phyloP scores from a whole-genome alignment of 441 rosid genomes.

The Populus hybrid region DNA sequence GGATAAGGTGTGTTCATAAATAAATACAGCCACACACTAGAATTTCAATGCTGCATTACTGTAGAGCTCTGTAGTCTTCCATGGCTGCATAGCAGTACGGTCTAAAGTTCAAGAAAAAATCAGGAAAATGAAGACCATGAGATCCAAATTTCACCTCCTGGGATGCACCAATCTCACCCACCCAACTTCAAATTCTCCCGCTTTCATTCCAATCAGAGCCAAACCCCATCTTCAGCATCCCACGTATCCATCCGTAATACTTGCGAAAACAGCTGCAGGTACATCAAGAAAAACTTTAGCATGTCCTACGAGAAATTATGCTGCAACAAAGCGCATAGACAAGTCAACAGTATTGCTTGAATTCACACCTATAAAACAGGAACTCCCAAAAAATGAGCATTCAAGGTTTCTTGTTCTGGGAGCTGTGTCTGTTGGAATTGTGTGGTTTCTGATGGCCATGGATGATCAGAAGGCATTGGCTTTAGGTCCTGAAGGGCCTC shows the following conservation, averaged over 20 bases:
- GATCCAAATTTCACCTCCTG: conserved; percentile 22
- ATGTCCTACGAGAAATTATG: neutral
- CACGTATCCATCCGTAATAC: neutral
- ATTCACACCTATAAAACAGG: neutral
- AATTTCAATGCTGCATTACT: neutral
- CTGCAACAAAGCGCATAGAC: neutral
- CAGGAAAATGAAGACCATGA: conserved; percentile 32
- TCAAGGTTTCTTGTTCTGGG: conserved; percentile 45
- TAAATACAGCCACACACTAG: conserved; percentile 1
- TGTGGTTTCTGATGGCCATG: conserved; percentile 41
- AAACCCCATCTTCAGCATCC: neutral
- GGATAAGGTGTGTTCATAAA: neutral
- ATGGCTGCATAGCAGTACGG: neutral
- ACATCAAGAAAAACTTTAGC: neutral
- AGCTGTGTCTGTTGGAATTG: conserved; percentile 54
- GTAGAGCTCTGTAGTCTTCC: neutral
- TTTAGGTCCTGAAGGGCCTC: conserved; percentile 84
- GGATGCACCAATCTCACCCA: conserved; percentile 15
- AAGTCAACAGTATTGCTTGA: neutral
- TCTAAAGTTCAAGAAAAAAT: neutral
- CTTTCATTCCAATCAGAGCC: conserved; percentile 18
- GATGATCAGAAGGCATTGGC: conserved; percentile 68
- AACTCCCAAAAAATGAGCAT: conserved; percentile 11
- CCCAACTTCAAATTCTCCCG: conserved; percentile 16
- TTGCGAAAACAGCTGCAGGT: neutral